phyloP scores from a whole-genome alignment of 192 early-diverging fungal species.

The Phycomyces nitens region DNA sequence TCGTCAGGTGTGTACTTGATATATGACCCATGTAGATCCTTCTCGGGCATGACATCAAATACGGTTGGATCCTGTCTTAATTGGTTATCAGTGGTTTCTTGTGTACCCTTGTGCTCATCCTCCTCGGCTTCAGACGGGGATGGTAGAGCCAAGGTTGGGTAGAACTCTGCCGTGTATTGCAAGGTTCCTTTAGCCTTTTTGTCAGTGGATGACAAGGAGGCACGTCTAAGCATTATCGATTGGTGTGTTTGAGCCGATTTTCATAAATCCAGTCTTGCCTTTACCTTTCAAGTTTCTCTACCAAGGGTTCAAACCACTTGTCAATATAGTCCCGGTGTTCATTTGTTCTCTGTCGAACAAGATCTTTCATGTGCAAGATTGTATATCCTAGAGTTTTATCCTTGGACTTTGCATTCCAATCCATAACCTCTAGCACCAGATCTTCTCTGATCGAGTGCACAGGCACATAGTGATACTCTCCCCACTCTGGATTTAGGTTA shows the following conservation, averaged over 20 bases:
- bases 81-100: background rate
- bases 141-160: slow-evolving; percentile 24
- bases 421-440: slow-evolving; percentile 65
- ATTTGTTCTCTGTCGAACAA: slow-evolving; percentile 12
- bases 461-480: slow-evolving; percentile 76
- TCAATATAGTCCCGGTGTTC: slow-evolving; percentile 13
- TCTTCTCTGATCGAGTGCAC: slow-evolving; percentile 63
- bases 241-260: background rate
- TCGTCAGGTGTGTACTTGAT: slow-evolving; percentile 29
- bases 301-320: slow-evolving; percentile 19
- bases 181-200: slow-evolving; percentile 30
- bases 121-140: background rate
- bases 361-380: slow-evolving; percentile 40
- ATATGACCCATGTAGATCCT: slow-evolving; percentile 20
- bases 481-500: slow-evolving; percentile 79
- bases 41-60: background rate
- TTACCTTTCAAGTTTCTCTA: slow-evolving; percentile 1
- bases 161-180: slow-evolving; percentile 40
- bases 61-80: slow-evolving; percentile 8
- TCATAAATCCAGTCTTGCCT: background rate
- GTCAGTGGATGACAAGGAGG: background rate
- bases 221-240: background rate
- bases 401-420: slow-evolving; percentile 71
- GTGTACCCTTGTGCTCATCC: slow-evolving; percentile 10
- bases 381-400: slow-evolving; percentile 70